Base-by-base conservation (phyloP, 2,329 filamentous ascomycete species). In the Ilyonectria sp. region DNA sequence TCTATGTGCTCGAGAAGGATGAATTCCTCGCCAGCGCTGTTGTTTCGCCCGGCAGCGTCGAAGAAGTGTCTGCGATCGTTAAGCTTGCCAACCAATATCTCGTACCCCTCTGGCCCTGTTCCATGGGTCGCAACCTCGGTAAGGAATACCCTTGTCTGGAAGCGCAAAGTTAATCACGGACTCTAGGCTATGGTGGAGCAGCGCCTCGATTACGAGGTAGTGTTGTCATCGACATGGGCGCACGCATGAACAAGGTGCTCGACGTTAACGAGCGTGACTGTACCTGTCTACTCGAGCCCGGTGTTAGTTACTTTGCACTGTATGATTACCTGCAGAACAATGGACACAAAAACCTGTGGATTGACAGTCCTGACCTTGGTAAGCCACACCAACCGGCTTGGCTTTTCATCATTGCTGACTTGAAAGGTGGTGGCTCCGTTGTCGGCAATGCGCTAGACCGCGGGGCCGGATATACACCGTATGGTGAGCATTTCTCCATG, bases 331-430 rank as follows among this genome's bases (percentile, higher is more conserved):
- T 66, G 5, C 37, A 66, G 21, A 35, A 46, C 3, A 62, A 58
- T 23, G 63, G 63, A 2, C 46, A 49, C 29, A 31, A 66, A 17
- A 13, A 66, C 31, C 44, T 66, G 13, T 66, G 63, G 63, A 62
- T 66, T 19, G 63, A 66, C 46, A 62, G 52, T 44, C 63, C 63
- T 19, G 63, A 66, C 35, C 50, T 62, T 3, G 63, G 63, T 65
- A 37, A 44, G 50, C 54, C 17, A 21, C 3, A 33, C 31, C 11
- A 33, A 3, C 31, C 31, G 31, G 2, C 6, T n/a, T 23, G 17
- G 4, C 7, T 21, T 11, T 19, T 7, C 29, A 10, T 21, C 19
- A 26, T 17, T 15, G 2, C 47, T 61, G 6, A 43, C n/a, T 1
- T 2, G 10, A 10, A 10, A 62, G 58, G 63, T 8, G 63, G 63